Evolutionary conservation across 164 flowering plant species (phyloP).

Genomic region (Tetracentron sinense): DNA sequence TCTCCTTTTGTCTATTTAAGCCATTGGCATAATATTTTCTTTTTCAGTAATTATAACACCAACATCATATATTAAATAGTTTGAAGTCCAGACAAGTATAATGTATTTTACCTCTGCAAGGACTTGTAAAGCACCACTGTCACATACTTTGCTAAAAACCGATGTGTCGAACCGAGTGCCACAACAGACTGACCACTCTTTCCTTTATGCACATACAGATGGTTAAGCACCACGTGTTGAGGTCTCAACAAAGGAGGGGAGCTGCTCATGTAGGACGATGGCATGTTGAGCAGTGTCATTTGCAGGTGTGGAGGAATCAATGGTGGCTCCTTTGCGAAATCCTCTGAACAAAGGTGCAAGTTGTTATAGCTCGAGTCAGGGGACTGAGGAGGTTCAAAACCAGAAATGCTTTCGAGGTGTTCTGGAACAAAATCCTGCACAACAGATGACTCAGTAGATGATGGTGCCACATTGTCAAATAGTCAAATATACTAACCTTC

Average conservation of each 20-base stretch:
- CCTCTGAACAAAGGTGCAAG: constrained; percentile 57
- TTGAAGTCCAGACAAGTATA: background rate
- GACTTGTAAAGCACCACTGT: constrained; percentile 92
- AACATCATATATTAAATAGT: constrained; percentile 7
- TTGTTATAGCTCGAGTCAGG: constrained; percentile 87
- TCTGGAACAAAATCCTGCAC: constrained; percentile 92
- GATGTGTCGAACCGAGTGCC: constrained; percentile 83
- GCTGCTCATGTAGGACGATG: constrained; percentile 48
- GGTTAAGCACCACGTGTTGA: constrained; percentile 86
- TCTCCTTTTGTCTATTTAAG: background rate
- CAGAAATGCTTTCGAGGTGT: constrained; percentile 71
- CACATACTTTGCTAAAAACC: constrained; percentile 76
- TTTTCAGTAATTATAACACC: background rate
- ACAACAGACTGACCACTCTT: constrained; percentile 72
- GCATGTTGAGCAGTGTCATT: constrained; percentile 63
- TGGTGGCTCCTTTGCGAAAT: constrained; percentile 88
- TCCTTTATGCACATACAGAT: constrained; percentile 87
- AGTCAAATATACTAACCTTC: too few relatives aligned
- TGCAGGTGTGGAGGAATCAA: constrained; percentile 83
- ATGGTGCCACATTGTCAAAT: too few relatives aligned
- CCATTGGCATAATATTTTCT: too few relatives aligned
- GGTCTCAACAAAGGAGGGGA: constrained; percentile 44
- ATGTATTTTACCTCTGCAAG: constrained; percentile 52
- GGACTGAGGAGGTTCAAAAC: constrained; percentile 88
- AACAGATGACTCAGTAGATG: too few relatives aligned